Percentiles rank a stretch among this genome's conserved stretches.
These are phyloP conservation scores for Phytophthora meadii DNA, from an alignment of 352 stramenopile genomes.

Conservation along the genomic window DNA sequence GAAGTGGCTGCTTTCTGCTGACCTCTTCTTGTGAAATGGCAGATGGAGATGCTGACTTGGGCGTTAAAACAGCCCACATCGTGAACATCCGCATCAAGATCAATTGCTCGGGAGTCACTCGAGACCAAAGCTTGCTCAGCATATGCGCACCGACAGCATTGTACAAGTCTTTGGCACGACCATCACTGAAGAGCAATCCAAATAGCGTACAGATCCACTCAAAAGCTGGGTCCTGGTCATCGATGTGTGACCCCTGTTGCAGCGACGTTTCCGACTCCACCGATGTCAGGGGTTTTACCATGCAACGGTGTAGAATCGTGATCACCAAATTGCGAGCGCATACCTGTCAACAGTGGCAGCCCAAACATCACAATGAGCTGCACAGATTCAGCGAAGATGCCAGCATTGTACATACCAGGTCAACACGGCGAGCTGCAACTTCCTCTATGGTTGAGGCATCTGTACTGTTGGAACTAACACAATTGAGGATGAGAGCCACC, in stretches of 20 bases:
- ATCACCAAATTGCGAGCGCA: conserved; percentile 75
- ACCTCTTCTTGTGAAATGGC: conserved; percentile 1
- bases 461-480: conserved; percentile 51
- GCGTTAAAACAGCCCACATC: conserved; percentile 52
- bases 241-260: conserved; percentile 19
- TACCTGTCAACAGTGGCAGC: conserved; percentile 36
- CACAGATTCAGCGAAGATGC: neutral
- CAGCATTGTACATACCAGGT: conserved; percentile 50
- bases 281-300: conserved; percentile 41
- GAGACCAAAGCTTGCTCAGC: conserved; percentile 81
- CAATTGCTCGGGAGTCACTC: conserved; percentile 82
- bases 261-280: conserved; percentile 7
- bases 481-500: conserved; percentile 71
- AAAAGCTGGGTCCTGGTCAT: conserved; percentile 70
- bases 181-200: conserved; percentile 56
- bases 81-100: conserved; percentile 82
- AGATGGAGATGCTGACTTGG: neutral
- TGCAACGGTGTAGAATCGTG: conserved; percentile 78
- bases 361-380: neutral
- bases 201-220: conserved; percentile 85
- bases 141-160: conserved; percentile 77
- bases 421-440: conserved; percentile 38
- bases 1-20: conserved; percentile 14
- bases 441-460: conserved; percentile 26
- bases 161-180: conserved; percentile 66